Evolutionary conservation across 768 basidiomycete species (phyloP), one percentile per base, ranked within the genome.

Genomic region (Termitomyces titanicus): DNA sequence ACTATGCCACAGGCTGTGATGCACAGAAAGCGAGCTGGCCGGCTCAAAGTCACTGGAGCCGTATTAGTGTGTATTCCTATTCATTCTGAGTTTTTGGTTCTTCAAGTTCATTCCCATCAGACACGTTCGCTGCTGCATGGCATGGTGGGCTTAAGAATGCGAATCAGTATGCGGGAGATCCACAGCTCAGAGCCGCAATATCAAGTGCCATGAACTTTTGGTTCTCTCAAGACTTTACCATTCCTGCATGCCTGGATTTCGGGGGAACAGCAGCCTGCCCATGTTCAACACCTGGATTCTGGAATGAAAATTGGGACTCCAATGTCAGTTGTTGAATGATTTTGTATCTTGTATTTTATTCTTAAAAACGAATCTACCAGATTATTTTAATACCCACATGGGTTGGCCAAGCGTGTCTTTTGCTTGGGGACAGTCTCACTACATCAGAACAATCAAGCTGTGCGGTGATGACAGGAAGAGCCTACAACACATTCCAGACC

Each of bases 1-100:
- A 88, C 61, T 87, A 87, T 60, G 77, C 81, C 0, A 74, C 82
- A 20, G 86, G 86, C 7, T 88, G 87, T 57, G 63, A 66, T 39
- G 86, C 83, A 6, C 77, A 77, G 52, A 74, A 80, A 11, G 86
- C 85, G 5, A 88, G 85, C 60, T 88, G 87, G 87, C 85, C 85
- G 9, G 85, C 85, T 12, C 74, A 82, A 65, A 65, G 58, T 1
- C 85, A 88, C 58, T 86, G 83, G 81, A 66, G 68, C 39, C 75
- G 81, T 35, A 74, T 82, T 37, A 66, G 83, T 83, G 58, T 42
- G 74, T 38, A 4, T 17, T 46, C 10, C 37, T 29, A 55, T 44
- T 18, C 34, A 47, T 10, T 50, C 31, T 29, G 29, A 51, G n/a
- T n/a, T n/a, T n/a, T n/a, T 5, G 46, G 27, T 22, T 20, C 45